Base-by-base conservation (phyloP, 2,329 filamentous ascomycete genomes). In the Cercospora berteroae region DNA sequence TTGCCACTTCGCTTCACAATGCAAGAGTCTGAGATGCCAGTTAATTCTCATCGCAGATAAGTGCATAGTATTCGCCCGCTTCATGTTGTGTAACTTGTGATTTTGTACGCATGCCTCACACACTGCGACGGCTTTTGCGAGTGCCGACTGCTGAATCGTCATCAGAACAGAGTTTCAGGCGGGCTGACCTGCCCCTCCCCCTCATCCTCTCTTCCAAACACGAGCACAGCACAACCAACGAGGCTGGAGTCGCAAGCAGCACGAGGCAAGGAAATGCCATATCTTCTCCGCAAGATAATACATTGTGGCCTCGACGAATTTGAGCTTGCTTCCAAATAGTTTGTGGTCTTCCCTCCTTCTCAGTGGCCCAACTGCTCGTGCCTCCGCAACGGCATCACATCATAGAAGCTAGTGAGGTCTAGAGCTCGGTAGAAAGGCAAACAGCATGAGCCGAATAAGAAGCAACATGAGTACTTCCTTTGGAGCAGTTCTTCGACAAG, bases 401-500 rank as follows among this genome's bases (percentile, higher is more conserved):
- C 60, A 63, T 63, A n/a, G 44, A 36, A 55, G 60, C 60, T 63
- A 63, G 44, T 29, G 29, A 61, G 33, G 60, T 63, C 60, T 63
- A 63, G 60, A 63, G 44, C 60, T 63, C 44, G 59, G 59, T 29
- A 48, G 20, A 50, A 31, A 50, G 59, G 39, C 59, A 61, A 39
- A 50, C 59, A 50, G 5, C 59, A 50, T 39, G 29, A 42, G 33
- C 16, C 36, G 23, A 31, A 61, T 50, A 61, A 36, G 55, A 58
- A 58, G 55, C 55, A 58, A 58, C 13, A n/a, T 16, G 12, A 58
- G 12, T 31, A 20, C 25, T 9, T 18, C 16, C 27, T 39, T 13
- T 27, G 42, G 18, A 60, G 12, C 5, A 25, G 20, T 39, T 25
- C 9, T 42, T 7, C 44, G 16, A 12, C 44, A 23, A 12, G 29